These are phyloP conservation scores for Mucor saturninus DNA, from an alignment of 371 early-diverging fungal species.

Conservation along the genomic window DNA sequence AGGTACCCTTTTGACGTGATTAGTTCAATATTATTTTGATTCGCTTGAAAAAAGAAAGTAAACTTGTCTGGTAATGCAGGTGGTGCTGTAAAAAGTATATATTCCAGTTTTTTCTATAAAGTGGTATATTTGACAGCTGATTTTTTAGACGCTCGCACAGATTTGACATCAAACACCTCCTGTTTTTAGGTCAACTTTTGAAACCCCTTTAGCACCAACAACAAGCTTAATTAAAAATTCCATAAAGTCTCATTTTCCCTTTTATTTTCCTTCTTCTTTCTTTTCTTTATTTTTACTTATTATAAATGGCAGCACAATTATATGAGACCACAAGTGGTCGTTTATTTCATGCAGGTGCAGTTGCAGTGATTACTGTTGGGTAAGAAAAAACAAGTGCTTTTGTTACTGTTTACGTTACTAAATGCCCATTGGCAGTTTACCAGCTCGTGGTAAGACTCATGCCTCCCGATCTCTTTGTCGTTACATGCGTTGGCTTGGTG, in stretches of 20 bases:
- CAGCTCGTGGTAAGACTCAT: constrained; percentile 94
- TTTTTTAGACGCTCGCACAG: no score
- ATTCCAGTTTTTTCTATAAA: no score
- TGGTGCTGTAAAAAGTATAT: no score
- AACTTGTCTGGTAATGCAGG: no score
- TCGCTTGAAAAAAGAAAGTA: no score
- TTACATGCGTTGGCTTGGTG: constrained; percentile 95
- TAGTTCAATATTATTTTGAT: no score
- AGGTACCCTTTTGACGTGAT: no score
- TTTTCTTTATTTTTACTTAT: background rate
- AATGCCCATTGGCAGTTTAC: constrained; percentile 54
- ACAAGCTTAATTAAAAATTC: constrained; percentile 1
- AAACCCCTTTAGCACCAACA: no score
- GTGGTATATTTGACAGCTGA: no score
- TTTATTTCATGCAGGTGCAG: constrained; percentile 84
- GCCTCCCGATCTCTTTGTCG: constrained; percentile 86
- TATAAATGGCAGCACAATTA: constrained; percentile 73
- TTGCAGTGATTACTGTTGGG: constrained; percentile 87
- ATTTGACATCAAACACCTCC: no score
- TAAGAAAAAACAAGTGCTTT: constrained; percentile 27
- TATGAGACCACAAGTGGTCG: constrained; percentile 81
- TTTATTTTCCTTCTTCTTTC: background rate
- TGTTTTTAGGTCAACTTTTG: no score
- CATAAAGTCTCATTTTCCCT: background rate
- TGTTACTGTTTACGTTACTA: background rate